Conservation (phyloP, 495 filamentous ascomycete species). For the Cryomyces antarcticus region DNA sequence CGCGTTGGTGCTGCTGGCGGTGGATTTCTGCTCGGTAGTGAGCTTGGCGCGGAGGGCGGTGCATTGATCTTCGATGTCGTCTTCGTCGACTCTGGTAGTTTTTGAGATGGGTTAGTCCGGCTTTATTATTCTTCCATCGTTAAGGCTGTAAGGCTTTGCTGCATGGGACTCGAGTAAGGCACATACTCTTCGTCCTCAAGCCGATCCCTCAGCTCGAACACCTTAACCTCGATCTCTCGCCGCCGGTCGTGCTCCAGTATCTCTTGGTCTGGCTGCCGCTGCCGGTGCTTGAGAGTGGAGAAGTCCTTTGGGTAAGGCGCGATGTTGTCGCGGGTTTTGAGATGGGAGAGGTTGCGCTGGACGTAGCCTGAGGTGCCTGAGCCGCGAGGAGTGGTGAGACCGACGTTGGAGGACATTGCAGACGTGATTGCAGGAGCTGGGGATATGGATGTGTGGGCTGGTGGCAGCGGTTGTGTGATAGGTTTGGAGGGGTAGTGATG, state of each 20-base stretch:
- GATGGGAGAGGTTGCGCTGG: conserved; percentile 78
- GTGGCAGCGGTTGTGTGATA: background rate
- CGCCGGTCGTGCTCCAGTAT: conserved; percentile 87
- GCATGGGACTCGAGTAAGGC: background rate
- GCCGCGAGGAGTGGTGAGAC: conserved; percentile 83
- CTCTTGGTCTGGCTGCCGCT: conserved; percentile 71
- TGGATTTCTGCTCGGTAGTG: conserved; percentile 28
- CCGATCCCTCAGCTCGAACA: conserved; percentile 72
- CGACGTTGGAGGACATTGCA: conserved; percentile 90
- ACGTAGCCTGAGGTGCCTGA: conserved; percentile 95
- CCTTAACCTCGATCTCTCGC: conserved; percentile 74
- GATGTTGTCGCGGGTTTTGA: conserved; percentile 46
- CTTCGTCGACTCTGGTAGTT: conserved; percentile 40
- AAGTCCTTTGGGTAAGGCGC: conserved; percentile 42
- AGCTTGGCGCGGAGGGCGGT: conserved; percentile 43
- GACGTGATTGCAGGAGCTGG: background rate
- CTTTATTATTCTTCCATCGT: background rate
- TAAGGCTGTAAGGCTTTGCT: background rate
- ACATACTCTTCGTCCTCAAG: conserved; percentile 67
- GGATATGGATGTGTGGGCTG: background rate
- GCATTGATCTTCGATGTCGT: conserved; percentile 56
- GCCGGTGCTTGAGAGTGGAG: conserved; percentile 40
- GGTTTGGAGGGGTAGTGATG: background rate
- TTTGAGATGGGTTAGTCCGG: background rate
- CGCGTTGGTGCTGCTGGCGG: conserved; percentile 16